Evolutionary conservation across 2,329 filamentous ascomycete species (phyloP), one percentile per base, ranked within the genome.

Genomic region (Apiospora saccharicola): DNA sequence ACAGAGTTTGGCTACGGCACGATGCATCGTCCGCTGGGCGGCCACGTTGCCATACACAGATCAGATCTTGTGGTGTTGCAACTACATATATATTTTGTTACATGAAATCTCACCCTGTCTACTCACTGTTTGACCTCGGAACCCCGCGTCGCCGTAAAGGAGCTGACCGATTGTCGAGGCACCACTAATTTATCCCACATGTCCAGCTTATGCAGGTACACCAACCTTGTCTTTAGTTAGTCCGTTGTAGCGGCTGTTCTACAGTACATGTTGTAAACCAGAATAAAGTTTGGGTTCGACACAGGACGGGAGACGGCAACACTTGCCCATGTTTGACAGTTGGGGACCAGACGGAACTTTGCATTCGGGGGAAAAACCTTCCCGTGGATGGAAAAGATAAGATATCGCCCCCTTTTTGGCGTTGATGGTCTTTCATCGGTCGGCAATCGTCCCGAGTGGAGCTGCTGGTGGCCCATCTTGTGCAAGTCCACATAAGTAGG

Each of bases 391-490:
- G 14, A 34, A 24, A 51, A 26, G 10, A 51, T 51, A 24, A 51
- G 49, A 51, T 26, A 53, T 24, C 4, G 46, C 46, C 24, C 30
- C 49, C 12, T 24, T 30, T 6, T 16, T 30, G 24, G 24, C 24
- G 26, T 34, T 16, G 51, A 30, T 34, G 51, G 19, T 57, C 26
- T 14, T 16, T 57, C 30, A 61, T 61, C 53, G 30, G 30, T 10
- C 53, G 53, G 53, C 53, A 37, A 61, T 61, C 53, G 53, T n/a
- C 8, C 53, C 53, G 53, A 37, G 53, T 10, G 53, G 53, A 37
- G 30, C n/a, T 7, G 19, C 37, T 37, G 16, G 53, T 49, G 30
- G 53, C 22, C 53, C 19, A 37, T 61, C 53, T 37, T n/a, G 53
- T 61, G 30, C 53, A 61, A 61, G 6, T 30, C 53, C 53, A 61